Evolutionary conservation across 2,329 filamentous ascomycete species (phyloP).

Genomic region (Fusarium duplospermum): DNA sequence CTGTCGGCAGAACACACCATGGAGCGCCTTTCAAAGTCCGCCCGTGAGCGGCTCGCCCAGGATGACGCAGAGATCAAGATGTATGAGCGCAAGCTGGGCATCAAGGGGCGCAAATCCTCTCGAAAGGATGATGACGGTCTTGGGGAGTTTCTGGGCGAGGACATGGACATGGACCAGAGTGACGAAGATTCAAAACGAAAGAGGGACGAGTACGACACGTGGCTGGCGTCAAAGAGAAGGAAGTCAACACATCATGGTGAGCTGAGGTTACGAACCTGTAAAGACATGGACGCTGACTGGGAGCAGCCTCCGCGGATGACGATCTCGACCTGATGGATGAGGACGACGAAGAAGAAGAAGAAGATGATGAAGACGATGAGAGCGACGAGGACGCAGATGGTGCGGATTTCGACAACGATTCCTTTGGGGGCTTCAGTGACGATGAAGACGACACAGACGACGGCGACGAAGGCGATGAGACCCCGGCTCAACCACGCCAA

Average conservation of each 20-base stretch:
- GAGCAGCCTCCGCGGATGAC: slow-evolving; percentile 24
- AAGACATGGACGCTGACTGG: slow-evolving; percentile 44
- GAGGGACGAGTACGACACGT: slow-evolving; percentile 68
- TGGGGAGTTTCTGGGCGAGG: slow-evolving; percentile 78
- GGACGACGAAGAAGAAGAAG: slow-evolving; percentile 34
- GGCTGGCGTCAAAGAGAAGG: slow-evolving; percentile 68
- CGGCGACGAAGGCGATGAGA: slow-evolving; percentile 39
- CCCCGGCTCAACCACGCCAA: slow-evolving; percentile 57
- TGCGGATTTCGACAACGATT: slow-evolving; percentile 47
- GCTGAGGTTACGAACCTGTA: slow-evolving; percentile 32
- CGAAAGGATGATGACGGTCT: slow-evolving; percentile 83
- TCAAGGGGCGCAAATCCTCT: slow-evolving; percentile 79
- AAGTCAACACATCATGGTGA: slow-evolving; percentile 52
- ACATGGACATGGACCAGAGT: slow-evolving; percentile 58
- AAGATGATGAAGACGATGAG: slow-evolving; percentile 38
- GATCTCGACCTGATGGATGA: slow-evolving; percentile 40
- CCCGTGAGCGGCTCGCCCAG: slow-evolving; percentile 71
- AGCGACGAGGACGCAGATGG: slow-evolving; percentile 35
- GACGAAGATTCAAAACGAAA: slow-evolving; percentile 70
- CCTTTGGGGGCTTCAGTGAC: slow-evolving; percentile 55
- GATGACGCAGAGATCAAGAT: slow-evolving; percentile 92
- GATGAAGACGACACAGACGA: slow-evolving; percentile 44
- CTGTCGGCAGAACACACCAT: background rate
- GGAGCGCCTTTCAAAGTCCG: slow-evolving; percentile 28
- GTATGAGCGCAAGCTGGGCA: slow-evolving; percentile 87